phyloP scores from a whole-genome alignment of 495 filamentous ascomycete species.

The Tetracladium marchalianum region DNA sequence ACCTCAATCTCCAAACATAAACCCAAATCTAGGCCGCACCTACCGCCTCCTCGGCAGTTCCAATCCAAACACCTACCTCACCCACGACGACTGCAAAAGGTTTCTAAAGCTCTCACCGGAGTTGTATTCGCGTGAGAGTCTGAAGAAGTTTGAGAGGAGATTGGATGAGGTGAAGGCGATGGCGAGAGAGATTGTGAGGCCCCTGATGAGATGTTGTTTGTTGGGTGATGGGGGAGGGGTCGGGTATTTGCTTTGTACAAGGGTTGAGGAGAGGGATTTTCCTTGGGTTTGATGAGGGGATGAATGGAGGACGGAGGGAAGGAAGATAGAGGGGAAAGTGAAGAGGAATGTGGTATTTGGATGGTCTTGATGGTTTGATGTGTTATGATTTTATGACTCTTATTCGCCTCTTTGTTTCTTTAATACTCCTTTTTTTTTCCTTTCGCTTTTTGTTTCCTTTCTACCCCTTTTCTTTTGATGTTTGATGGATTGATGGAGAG shows the following conservation, averaged over 20 bases:
- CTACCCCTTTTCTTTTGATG: no score
- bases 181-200: conserved; percentile 73
- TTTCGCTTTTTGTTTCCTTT: no score
- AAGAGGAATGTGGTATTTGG: no score
- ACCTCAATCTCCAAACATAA: conserved; percentile 23
- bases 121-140: conserved; percentile 59
- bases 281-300: conserved; percentile 45
- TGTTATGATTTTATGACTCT: no score
- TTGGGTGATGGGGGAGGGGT: conserved; percentile 55
- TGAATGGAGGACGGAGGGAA: conserved; percentile 20
- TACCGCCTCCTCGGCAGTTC: conserved; percentile 60
- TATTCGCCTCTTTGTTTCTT: no score
- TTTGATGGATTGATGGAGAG: no score
- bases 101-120: conserved; percentile 72
- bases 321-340: no score
- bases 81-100: conserved; percentile 77
- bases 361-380: no score
- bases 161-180: conserved; percentile 80
- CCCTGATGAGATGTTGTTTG: conserved; percentile 53
- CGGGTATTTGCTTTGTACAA: conserved; percentile 73
- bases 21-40: conserved; percentile 49
- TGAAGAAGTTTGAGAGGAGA: conserved; percentile 72
- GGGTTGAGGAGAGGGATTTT: conserved; percentile 64
- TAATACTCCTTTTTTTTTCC: no score
- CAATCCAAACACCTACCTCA: conserved; percentile 52